Percentiles rank a stretch among this genome's conserved stretches.
These are phyloP conservation scores for Miamiensis avidus DNA, from an alignment of 169 alveolate species.

Conservation along the genomic window DNA sequence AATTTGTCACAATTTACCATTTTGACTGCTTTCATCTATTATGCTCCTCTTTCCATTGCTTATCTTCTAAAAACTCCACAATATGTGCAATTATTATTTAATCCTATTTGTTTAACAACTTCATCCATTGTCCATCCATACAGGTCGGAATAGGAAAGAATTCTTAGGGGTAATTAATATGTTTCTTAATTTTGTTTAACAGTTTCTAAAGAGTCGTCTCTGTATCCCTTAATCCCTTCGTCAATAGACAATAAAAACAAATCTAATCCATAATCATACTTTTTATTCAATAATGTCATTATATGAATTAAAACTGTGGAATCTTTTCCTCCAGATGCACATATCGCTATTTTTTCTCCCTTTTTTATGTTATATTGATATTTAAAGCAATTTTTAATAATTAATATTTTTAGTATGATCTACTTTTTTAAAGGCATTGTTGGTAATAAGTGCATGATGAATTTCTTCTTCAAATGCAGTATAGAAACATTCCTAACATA, in stretches of 20 bases:
- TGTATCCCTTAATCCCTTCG: conserved; percentile 98
- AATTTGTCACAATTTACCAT: too few species aligned
- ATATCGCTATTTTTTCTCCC: conserved; percentile 95
- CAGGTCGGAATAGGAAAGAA: conserved; percentile 90
- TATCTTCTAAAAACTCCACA: conserved; percentile 98
- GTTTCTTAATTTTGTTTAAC: conserved; percentile 87
- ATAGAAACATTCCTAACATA: conserved; percentile 94
- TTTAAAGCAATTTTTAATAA: neutral
- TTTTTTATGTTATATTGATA: conserved; percentile 47
- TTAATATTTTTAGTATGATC: neutral
- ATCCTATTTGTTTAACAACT: conserved; percentile 92
- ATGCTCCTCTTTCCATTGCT: conserved; percentile 90
- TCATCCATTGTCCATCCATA: conserved; percentile 97
- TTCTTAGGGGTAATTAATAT: conserved; percentile 88
- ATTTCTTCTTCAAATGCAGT: conserved; percentile 94
- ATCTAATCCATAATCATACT: conserved; percentile 91
- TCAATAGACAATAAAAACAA: conserved; percentile 94
- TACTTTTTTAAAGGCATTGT: conserved; percentile 54
- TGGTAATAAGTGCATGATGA: conserved; percentile 86
- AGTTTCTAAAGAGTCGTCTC: conserved; percentile 96
- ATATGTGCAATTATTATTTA: conserved; percentile 94
- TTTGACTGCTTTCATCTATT: neutral
- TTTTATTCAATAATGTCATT: conserved; percentile 88
- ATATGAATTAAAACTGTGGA: conserved; percentile 96
- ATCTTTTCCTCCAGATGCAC: conserved; percentile 99